Base-by-base conservation (phyloP, 305 asterid species). In the Solanum chacoense region DNA sequence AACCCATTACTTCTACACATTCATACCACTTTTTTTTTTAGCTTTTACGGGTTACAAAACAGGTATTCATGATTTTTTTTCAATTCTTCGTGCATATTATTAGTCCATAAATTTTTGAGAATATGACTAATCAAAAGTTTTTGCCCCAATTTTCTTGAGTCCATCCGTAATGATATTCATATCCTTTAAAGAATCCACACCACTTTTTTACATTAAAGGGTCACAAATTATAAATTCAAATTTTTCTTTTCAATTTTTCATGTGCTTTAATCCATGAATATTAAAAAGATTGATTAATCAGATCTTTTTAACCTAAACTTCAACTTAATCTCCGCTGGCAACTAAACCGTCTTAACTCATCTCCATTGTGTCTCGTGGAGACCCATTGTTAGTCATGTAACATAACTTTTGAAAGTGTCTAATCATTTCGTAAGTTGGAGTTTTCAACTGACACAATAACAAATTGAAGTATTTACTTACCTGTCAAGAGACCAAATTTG, bases 41-140 rank as follows among this genome's bases (percentile, higher is more conserved):
- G 42, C 42, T 37, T 37, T 37, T 37, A 37, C 42, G 12, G 42
- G 42, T 37, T 9, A 37, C 42, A 37, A 37, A 37, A 37, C 42
- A 37, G 16, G 50, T 40, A 40, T 3, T 40, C 6, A 40, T 55
- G 67, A 55, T 50, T 4, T 45, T 55, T 59, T 59, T 59, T 59
- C 26, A 59, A 59, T 59, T 59, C 69, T 59, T 0, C 1, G 1
- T 20, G 26, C 20, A 20, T 59, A 59, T 50, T 50, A 16, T 55
- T 55, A 59, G 69, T 59, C 5, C 69, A 20, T 8, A 59, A 59
- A 20, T 7, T 59, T 59, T 59, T 59, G 2, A 59, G 0, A 59
- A 59, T 59, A 59, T 3, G 26, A 20, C 69, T 0, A 59, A 20
- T 20, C 69, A 0, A 3, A 20, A 20, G 26, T 59, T 20, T 0